Evolutionary conservation across 2,329 filamentous ascomycete genomes (phyloP), one percentile per base, ranked within the genome.

Genomic region (Fusarium bactridioides): DNA sequence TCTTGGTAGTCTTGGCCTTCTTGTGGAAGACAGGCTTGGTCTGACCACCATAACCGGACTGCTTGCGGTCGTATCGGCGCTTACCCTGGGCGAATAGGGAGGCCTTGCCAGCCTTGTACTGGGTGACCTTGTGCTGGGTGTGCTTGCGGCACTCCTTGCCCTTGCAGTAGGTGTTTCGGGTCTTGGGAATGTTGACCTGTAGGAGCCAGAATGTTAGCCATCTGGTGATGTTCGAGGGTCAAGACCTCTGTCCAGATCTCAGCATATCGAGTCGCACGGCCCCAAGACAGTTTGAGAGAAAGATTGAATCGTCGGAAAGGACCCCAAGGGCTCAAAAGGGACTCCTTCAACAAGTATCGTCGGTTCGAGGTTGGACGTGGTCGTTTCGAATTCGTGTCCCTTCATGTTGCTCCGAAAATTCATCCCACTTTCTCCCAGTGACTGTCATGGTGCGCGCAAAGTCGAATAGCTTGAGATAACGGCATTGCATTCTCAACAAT

Each of bases 21-120:
- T 98, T 99, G 94, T 98, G 96, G 93, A 98, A 99, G 83, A 99
- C 95, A 81, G 97, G 96, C 90, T 99, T 99, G 83, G 96, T 99
- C 90, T 99, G 96, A 95, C 96, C 96, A 94, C 96, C 96, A 85
- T 98, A 98, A 93, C 95, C 95, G 85, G 92, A 94, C 90, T 98
- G 95, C 91, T 98, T 98, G 84, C 94, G 91, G 89, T 97, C 94
- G 89, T 98, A 98, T 92, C 95, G 95, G 87, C 95, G 94, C 93
- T 98, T 99, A 91, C 95, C 95, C 91, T 99, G 95, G 74, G 94
- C 94, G 89, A 94, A 97, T 78, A 95, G 90, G 83, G 94, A 97
- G 83, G 94, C 94, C 91, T 97, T 97, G 86, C 94, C 94, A 83
- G 94, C 93, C 90, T 97, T 97, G 92, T 97, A 97, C 88, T 97